Percentiles rank a stretch among this genome's conserved stretches.
These are phyloP conservation scores for Vitis labrusca DNA, from an alignment of 164 flowering plant species.

Conservation along the genomic window DNA sequence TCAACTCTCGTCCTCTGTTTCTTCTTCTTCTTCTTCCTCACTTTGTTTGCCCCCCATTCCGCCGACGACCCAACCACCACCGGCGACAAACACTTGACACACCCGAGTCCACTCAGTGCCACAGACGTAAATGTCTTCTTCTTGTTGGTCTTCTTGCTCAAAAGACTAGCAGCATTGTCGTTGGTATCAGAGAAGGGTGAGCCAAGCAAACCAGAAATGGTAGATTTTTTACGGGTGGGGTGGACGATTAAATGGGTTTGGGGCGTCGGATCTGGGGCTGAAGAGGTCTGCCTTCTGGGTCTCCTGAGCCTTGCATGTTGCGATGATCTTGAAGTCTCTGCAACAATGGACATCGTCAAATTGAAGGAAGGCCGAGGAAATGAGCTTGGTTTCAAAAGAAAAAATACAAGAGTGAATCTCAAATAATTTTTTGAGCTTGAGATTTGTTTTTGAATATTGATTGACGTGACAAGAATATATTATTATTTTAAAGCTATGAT, in stretches of 20 bases:
- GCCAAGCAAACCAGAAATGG: not conserved
- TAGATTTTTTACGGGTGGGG: not conserved
- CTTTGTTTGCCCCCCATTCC: constrained; percentile 5
- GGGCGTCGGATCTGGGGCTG: constrained; percentile 3
- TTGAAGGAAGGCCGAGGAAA: too few relatives aligned
- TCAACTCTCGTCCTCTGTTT: not conserved
- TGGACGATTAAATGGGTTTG: constrained; percentile 2
- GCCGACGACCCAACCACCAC: constrained; percentile 13
- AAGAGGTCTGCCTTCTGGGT: constrained; percentile 1
- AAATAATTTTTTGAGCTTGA: too few relatives aligned
- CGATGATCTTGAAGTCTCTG: constrained; percentile 5
- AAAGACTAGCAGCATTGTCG: not conserved
- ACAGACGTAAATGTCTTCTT: constrained; percentile 2
- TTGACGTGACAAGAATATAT: too few relatives aligned
- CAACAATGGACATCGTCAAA: not conserved
- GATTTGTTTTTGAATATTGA: too few relatives aligned
- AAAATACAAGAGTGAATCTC: too few relatives aligned
- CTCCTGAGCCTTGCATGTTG: constrained; percentile 1
- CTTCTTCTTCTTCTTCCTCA: constrained; percentile 9
- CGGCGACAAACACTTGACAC: constrained; percentile 1
- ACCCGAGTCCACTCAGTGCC: constrained; percentile 11
- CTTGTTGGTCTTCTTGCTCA: not conserved
- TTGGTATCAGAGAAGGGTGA: not conserved
- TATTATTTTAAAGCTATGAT: too few relatives aligned
- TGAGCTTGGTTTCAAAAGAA: too few relatives aligned